Conservation (phyloP, 2,329 filamentous ascomycete genomes). For the Alternaria burnsii region DNA sequence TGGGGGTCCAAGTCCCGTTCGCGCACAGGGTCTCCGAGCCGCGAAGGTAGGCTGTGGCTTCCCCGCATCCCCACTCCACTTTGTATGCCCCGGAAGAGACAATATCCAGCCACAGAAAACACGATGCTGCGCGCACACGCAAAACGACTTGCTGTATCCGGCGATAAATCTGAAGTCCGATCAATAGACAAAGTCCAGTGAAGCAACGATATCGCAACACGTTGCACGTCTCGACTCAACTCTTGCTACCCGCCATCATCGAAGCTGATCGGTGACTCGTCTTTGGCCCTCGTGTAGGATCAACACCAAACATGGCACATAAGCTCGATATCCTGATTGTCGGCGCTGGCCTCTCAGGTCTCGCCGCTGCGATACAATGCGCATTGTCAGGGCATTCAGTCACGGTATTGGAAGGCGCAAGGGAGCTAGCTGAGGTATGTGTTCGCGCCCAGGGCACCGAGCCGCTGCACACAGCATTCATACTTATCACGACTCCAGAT, state of each 20-base stretch:
- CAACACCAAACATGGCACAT: slow-evolving; percentile 1
- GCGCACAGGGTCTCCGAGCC: neutral
- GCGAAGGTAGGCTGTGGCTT: neutral
- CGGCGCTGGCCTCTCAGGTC: slow-evolving; percentile 54
- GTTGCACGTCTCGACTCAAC: neutral
- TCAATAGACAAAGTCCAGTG: neutral
- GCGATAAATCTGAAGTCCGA: neutral
- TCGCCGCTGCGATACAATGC: slow-evolving; percentile 56
- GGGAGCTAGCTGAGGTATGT: slow-evolving; percentile 54
- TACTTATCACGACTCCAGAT: slow-evolving; percentile 30
- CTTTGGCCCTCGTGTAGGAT: neutral
- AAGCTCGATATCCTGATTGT: slow-evolving; percentile 39
- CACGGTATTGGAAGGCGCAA: slow-evolving; percentile 54
- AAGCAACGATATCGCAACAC: neutral
- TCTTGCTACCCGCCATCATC: neutral
- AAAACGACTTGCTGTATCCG: neutral
- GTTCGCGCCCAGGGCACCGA: neutral
- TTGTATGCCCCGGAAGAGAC: neutral
- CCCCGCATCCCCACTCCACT: neutral
- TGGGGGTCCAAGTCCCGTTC: neutral
- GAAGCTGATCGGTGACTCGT: neutral
- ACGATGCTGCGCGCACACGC: neutral
- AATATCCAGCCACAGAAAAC: neutral
- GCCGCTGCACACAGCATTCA: neutral
- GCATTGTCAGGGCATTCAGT: slow-evolving; percentile 52